phyloP scores from a whole-genome alignment of 345 rosid genomes.

The Ceriops decandra region DNA sequence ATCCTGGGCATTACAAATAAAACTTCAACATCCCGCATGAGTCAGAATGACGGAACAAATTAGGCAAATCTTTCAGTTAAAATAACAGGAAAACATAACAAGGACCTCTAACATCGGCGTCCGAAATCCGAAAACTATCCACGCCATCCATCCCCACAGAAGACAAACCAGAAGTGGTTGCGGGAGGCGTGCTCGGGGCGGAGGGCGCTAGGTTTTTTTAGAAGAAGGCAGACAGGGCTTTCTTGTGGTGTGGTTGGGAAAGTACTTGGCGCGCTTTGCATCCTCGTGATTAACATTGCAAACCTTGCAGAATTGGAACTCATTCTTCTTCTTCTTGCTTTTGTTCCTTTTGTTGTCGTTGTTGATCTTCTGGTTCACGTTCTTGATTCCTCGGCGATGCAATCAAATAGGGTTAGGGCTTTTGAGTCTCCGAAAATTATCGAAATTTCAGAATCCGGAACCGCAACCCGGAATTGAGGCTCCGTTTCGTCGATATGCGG shows the following conservation, averaged over 20 bases:
- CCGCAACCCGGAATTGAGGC: not conserved
- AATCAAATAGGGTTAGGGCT: not conserved
- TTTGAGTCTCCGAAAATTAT: not conserved
- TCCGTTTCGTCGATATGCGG: not conserved
- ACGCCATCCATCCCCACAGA: slow-evolving; percentile 69
- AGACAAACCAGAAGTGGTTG: slow-evolving; percentile 76
- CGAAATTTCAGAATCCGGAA: not conserved
- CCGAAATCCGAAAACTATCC: slow-evolving; percentile 49
- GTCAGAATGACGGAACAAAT: not conserved
- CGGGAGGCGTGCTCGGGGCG: slow-evolving; percentile 51
- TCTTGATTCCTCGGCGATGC: not conserved
- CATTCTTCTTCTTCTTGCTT: slow-evolving; percentile 26
- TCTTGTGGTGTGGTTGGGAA: slow-evolving; percentile 72
- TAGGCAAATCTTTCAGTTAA: not conserved
- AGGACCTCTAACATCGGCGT: slow-evolving; percentile 61
- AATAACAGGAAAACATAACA: not conserved
- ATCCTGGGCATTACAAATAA: not conserved
- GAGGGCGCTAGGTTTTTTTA: slow-evolving; percentile 54
- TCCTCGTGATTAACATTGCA: slow-evolving; percentile 69
- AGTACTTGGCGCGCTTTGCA: slow-evolving; percentile 71
- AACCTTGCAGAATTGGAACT: slow-evolving; percentile 68
- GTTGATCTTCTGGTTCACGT: slow-evolving; percentile 9
- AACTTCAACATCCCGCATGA: not conserved
- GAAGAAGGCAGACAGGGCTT: slow-evolving; percentile 49
- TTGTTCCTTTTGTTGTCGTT: not conserved